Conservation (phyloP, 805 yeast genomes). For the Pichia gijzeniarum region DNA sequence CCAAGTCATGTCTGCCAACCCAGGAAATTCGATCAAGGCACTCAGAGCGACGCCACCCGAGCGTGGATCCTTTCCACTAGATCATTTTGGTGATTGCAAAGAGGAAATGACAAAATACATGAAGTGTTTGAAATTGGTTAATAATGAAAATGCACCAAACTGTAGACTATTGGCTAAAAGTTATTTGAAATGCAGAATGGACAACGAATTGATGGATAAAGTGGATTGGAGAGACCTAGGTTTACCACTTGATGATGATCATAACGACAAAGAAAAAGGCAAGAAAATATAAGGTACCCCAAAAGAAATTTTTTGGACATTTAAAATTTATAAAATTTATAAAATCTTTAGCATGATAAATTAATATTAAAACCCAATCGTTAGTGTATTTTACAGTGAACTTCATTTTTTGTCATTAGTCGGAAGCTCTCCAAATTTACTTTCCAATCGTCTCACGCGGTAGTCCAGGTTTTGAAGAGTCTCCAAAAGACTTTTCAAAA, state of each 20-base stretch:
- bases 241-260: conserved; percentile 26
- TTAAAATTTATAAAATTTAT: too few relatives aligned
- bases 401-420: neutral
- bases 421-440: neutral
- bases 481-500: conserved; percentile 3
- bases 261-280: neutral
- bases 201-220: conserved; percentile 41
- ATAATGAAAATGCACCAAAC: conserved; percentile 84
- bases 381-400: neutral
- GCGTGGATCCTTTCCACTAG: conserved; percentile 92
- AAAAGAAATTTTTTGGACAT: too few relatives aligned
- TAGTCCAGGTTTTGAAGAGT: conserved; percentile 2
- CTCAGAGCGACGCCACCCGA: conserved; percentile 91
- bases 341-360: neutral
- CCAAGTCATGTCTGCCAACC: conserved; percentile 33
- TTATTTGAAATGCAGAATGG: conserved; percentile 86
- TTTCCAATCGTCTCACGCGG: conserved; percentile 1
- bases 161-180: conserved; percentile 79
- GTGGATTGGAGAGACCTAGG: conserved; percentile 34
- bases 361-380: neutral
- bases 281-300: neutral
- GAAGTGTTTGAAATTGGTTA: conserved; percentile 68
- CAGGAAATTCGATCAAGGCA: conserved; percentile 40
- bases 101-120: conserved; percentile 69
- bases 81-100: conserved; percentile 80